Conservation (phyloP, 1,284 basidiomycete species). For the Pyrrhoderma noxium region DNA sequence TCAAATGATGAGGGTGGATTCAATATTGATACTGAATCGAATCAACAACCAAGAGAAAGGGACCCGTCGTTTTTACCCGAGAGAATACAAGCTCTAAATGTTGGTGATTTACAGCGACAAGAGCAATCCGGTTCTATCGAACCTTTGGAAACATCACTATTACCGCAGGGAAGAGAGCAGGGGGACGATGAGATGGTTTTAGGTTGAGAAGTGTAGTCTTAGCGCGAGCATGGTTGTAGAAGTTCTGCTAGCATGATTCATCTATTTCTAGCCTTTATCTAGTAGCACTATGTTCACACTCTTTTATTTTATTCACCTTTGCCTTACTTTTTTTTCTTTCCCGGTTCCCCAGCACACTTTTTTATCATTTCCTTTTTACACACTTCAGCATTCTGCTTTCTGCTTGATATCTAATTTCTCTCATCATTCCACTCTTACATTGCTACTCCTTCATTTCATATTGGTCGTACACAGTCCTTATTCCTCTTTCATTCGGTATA, state of each 20-base stretch:
- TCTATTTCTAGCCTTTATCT: neutral
- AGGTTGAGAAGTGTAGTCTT: neutral
- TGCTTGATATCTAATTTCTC: too few species aligned
- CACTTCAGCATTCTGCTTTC: too few species aligned
- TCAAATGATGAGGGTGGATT: neutral
- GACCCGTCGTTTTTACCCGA: conserved; percentile 1
- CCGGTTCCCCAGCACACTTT: too few species aligned
- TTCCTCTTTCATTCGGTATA: too few species aligned
- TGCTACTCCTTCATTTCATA: too few species aligned
- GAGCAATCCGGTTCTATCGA: neutral
- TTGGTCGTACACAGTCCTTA: too few species aligned
- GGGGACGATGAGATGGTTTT: conserved; percentile 8
- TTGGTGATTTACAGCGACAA: neutral
- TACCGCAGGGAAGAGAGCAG: neutral
- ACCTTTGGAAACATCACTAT: neutral
- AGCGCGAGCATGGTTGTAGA: neutral
- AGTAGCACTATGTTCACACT: neutral
- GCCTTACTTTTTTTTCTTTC: neutral
- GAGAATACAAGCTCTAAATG: conserved; percentile 12
- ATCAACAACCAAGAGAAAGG: neutral
- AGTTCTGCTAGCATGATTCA: neutral
- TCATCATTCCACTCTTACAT: too few species aligned
- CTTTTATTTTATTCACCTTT: conserved; percentile 1
- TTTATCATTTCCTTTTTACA: too few species aligned
- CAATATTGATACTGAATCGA: neutral